Percentiles rank a stretch among this genome's conserved stretches.
These are phyloP conservation scores for Gossypium trilobum DNA, from an alignment of 441 rosid species.

Conservation along the genomic window DNA sequence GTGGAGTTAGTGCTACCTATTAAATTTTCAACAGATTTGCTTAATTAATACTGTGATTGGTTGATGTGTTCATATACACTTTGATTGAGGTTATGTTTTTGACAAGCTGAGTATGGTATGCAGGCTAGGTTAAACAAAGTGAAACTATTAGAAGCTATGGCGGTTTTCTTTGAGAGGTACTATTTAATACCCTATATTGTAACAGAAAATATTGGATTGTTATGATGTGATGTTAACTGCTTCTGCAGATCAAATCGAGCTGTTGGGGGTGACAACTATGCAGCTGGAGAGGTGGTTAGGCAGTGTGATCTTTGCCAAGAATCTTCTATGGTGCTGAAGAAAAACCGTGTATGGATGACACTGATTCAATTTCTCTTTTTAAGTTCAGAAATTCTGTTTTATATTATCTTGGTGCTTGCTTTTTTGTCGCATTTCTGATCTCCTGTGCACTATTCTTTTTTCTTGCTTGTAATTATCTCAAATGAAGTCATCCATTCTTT, in stretches of 20 bases:
- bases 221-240: constrained; percentile 12
- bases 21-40: constrained; percentile 4
- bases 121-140: constrained; percentile 72
- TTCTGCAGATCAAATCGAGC: constrained; percentile 51
- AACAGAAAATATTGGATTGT: constrained; percentile 1
- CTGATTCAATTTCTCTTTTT: not conserved
- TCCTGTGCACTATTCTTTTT: not conserved
- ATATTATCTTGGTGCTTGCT: constrained; percentile 9
- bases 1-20: not conserved
- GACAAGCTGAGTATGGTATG: constrained; percentile 19
- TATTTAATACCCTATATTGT: constrained; percentile 10
- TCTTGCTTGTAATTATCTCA: not conserved
- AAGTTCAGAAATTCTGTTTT: not conserved
- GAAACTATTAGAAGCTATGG: constrained; percentile 86
- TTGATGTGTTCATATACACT: not conserved
- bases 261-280: constrained; percentile 46
- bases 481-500: constrained; percentile 5
- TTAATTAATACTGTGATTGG: not conserved
- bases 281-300: constrained; percentile 57
- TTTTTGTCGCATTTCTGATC: not conserved
- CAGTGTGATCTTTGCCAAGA: constrained; percentile 70
- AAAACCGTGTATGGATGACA: constrained; percentile 51
- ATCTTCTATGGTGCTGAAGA: constrained; percentile 78
- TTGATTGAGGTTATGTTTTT: constrained; percentile 8
- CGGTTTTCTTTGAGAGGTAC: constrained; percentile 79